Evolutionary conservation across 352 stramenopile species (phyloP).

Genomic region (Globisporangium megalacanthum): DNA sequence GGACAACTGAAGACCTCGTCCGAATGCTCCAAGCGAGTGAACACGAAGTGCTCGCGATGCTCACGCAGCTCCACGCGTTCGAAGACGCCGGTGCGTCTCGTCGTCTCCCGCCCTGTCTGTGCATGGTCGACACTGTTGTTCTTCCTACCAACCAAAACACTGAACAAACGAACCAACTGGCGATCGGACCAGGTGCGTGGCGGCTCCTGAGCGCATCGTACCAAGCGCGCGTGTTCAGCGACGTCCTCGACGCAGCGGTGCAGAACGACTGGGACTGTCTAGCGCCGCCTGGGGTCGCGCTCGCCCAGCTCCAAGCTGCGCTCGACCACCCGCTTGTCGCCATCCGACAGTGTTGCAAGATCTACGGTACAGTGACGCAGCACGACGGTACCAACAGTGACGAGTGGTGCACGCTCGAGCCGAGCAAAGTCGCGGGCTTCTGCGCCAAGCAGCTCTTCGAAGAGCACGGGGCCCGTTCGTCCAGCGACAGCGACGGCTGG

Average conservation of each 20-base stretch:
- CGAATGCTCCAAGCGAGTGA: conserved; percentile 53
- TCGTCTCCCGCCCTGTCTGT: no score
- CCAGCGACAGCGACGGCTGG: conserved; percentile 33
- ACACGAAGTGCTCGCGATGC: conserved; percentile 51
- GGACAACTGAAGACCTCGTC: conserved; percentile 63
- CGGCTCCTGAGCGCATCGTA: conserved; percentile 53
- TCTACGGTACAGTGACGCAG: conserved; percentile 39
- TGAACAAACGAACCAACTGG: no score
- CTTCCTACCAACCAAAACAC: neutral
- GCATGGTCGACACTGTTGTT: neutral
- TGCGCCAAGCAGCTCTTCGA: conserved; percentile 69
- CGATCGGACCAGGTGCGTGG: conserved; percentile 29
- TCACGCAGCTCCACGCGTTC: conserved; percentile 60
- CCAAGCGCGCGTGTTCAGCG: conserved; percentile 50
- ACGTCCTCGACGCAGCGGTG: conserved; percentile 69
- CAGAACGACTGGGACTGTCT: conserved; percentile 69
- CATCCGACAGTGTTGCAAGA: conserved; percentile 64
- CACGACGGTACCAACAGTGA: conserved; percentile 6
- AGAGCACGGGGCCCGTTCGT: conserved; percentile 39
- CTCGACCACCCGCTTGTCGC: conserved; percentile 39
- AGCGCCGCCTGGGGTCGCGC: conserved; percentile 24
- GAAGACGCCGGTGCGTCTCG: conserved; percentile 40
- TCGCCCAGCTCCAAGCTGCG: conserved; percentile 32
- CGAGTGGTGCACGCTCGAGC: conserved; percentile 45
- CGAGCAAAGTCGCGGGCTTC: conserved; percentile 64